phyloP scores from a whole-genome alignment of 2,329 filamentous ascomycete species.

The Colletotrichum sp. region DNA sequence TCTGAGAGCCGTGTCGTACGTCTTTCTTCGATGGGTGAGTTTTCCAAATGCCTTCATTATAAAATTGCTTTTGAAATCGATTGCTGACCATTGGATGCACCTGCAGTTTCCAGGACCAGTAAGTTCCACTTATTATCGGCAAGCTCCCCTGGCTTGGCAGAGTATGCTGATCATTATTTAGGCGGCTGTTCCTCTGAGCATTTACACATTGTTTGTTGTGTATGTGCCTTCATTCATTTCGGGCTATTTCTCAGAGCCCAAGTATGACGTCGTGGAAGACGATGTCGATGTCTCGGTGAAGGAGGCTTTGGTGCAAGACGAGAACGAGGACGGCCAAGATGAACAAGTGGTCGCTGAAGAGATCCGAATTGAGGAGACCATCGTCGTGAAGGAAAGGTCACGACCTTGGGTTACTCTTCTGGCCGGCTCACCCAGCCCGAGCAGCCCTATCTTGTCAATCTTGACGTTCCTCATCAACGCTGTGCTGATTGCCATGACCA shows the following conservation, averaged over 20 bases:
- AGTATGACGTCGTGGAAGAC: conserved; percentile 64
- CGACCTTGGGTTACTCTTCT: conserved; percentile 70
- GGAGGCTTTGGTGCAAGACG: conserved; percentile 42
- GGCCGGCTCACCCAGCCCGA: conserved; percentile 76
- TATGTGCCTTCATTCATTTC: conserved; percentile 69
- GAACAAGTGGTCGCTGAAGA: conserved; percentile 48
- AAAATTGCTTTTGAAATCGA: not conserved
- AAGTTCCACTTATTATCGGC: conserved; percentile 18
- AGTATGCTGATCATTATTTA: conserved; percentile 9
- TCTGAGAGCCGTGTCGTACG: conserved; percentile 54
- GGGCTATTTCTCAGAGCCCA: conserved; percentile 60
- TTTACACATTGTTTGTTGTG: conserved; percentile 68
- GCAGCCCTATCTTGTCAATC: conserved; percentile 68
- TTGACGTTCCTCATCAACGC: conserved; percentile 76
- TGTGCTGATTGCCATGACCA: conserved; percentile 68
- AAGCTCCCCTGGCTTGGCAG: not conserved
- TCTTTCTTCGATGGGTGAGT: conserved; percentile 67
- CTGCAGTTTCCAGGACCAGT: conserved; percentile 32
- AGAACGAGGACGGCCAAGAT: conserved; percentile 36
- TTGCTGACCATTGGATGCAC: not conserved
- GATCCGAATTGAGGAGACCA: conserved; percentile 67
- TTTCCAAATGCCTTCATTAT: not conserved
- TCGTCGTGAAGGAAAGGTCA: conserved; percentile 62
- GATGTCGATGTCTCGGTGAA: conserved; percentile 61
- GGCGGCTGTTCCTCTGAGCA: conserved; percentile 24